phyloP scores from a whole-genome alignment of 2,329 filamentous ascomycete genomes.

The Cadophora sp. region DNA sequence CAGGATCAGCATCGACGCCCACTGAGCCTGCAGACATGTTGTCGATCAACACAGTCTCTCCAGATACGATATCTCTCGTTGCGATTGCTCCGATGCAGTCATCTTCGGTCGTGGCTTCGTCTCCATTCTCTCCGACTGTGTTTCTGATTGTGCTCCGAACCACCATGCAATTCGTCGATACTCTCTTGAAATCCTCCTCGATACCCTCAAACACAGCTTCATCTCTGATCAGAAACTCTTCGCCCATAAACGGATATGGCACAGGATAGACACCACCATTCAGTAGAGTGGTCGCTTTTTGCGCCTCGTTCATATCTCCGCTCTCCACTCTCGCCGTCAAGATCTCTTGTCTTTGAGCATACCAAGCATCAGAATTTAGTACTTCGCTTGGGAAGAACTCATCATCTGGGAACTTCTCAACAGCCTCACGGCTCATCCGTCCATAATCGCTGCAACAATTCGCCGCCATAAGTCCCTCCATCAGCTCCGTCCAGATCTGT shows the following conservation, averaged over 20 bases:
- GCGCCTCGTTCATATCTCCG: conserved; percentile 34
- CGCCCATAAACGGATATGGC: conserved; percentile 39
- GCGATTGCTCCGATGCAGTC: conserved; percentile 39
- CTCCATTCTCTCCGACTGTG: conserved; percentile 17
- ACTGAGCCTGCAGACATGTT: conserved; percentile 30
- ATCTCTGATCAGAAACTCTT: conserved; percentile 35
- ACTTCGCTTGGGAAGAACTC: conserved; percentile 39
- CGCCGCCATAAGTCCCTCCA: conserved; percentile 42
- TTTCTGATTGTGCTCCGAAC: conserved; percentile 37
- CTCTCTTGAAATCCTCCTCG: conserved; percentile 34
- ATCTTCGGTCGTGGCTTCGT: conserved; percentile 31
- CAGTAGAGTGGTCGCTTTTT: conserved; percentile 33
- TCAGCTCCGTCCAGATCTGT: conserved; percentile 41
- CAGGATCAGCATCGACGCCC: conserved; percentile 33
- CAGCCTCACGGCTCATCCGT: conserved; percentile 36
- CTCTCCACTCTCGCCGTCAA: conserved; percentile 30
- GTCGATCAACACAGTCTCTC: conserved; percentile 36
- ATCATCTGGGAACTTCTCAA: conserved; percentile 40
- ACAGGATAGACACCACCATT: conserved; percentile 40
- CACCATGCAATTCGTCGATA: conserved; percentile 38
- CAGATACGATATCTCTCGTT: conserved; percentile 32
- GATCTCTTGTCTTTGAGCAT: conserved; percentile 34
- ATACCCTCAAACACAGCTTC: conserved; percentile 32
- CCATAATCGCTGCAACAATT: conserved; percentile 40
- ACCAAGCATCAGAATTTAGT: conserved; percentile 39